Evolutionary conservation across 768 basidiomycete genomes (phyloP).

Genomic region (Termitomyces sp.): DNA sequence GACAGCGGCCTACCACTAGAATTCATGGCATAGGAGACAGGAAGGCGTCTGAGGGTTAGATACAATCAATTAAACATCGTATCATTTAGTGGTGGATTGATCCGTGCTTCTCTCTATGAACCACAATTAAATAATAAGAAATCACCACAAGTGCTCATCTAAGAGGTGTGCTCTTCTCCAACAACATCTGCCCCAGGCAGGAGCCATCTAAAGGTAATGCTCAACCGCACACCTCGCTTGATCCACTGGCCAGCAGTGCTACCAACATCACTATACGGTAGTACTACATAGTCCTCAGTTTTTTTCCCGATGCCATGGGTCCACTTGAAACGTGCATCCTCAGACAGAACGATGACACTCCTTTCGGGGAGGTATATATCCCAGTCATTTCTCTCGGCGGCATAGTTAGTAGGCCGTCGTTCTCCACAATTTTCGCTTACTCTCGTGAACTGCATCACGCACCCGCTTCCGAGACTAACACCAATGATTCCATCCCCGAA

Average conservation of each 20-base stretch:
- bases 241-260: constrained; percentile 30
- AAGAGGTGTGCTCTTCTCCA: constrained; percentile 25
- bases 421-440: constrained; percentile 1
- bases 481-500: constrained; percentile 91
- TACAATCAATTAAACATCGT: too few species aligned
- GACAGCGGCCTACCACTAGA: too few species aligned
- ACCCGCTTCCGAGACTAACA: constrained; percentile 75
- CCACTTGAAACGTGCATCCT: constrained; percentile 82
- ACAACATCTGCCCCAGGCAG: constrained; percentile 80
- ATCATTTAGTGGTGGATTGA: too few species aligned
- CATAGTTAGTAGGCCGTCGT: not conserved
- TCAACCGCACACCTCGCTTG: constrained; percentile 54
- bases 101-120: not conserved
- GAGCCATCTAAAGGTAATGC: constrained; percentile 85
- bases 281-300: constrained; percentile 53
- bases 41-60: too few species aligned
- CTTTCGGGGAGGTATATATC: constrained; percentile 71
- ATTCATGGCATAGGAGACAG: too few species aligned
- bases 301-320: constrained; percentile 78
- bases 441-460: constrained; percentile 71
- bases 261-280: constrained; percentile 13
- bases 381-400: constrained; percentile 20
- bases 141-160: not conserved
- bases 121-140: not conserved
- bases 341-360: constrained; percentile 72